Percentiles rank a stretch among this genome's conserved stretches.
These are phyloP conservation scores for Porphyrellus sp. DNA, from an alignment of 1,284 basidiomycete genomes.

Conservation along the genomic window DNA sequence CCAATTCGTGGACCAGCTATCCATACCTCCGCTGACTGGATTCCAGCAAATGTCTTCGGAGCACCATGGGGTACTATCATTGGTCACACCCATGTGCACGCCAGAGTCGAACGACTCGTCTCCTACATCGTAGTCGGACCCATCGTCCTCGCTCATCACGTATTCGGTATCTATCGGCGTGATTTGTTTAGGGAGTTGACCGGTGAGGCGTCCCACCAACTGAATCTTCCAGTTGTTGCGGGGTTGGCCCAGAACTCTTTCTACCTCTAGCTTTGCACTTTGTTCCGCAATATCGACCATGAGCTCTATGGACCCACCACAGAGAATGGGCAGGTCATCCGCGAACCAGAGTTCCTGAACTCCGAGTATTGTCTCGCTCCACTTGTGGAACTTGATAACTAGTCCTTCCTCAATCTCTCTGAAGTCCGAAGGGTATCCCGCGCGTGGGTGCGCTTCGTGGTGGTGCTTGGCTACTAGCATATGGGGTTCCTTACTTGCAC, in stretches of 20 bases:
- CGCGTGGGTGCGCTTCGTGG: slow-evolving; percentile 50
- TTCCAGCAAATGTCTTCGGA: slow-evolving; percentile 18
- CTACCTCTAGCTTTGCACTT: slow-evolving; percentile 30
- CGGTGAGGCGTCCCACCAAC: slow-evolving; percentile 16
- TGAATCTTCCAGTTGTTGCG: slow-evolving; percentile 29
- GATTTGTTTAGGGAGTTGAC: slow-evolving; percentile 2
- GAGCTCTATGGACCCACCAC: slow-evolving; percentile 67
- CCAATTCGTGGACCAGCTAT: slow-evolving; percentile 11
- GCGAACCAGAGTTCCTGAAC: slow-evolving; percentile 73
- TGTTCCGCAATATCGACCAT: slow-evolving; percentile 50
- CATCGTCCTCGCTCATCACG: slow-evolving; percentile 20
- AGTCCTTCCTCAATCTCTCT: slow-evolving; percentile 53
- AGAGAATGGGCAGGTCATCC: slow-evolving; percentile 51
- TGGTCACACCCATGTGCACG: slow-evolving; percentile 16
- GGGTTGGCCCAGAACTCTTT: slow-evolving; percentile 22
- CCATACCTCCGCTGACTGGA: slow-evolving; percentile 5
- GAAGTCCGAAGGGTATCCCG: slow-evolving; percentile 42
- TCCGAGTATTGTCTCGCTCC: slow-evolving; percentile 47
- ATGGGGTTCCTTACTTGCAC: slow-evolving; percentile 41
- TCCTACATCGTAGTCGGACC: slow-evolving; percentile 11
- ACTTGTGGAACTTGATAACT: slow-evolving; percentile 51
- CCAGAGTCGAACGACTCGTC: slow-evolving; percentile 31
- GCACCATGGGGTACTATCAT: slow-evolving; percentile 6
- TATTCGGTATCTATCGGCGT: slow-evolving; percentile 10
- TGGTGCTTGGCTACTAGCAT: slow-evolving; percentile 49